Evolutionary conservation across 2,329 filamentous ascomycete genomes (phyloP), one percentile per base, ranked within the genome.

Genomic region (Apiospora marii): DNA sequence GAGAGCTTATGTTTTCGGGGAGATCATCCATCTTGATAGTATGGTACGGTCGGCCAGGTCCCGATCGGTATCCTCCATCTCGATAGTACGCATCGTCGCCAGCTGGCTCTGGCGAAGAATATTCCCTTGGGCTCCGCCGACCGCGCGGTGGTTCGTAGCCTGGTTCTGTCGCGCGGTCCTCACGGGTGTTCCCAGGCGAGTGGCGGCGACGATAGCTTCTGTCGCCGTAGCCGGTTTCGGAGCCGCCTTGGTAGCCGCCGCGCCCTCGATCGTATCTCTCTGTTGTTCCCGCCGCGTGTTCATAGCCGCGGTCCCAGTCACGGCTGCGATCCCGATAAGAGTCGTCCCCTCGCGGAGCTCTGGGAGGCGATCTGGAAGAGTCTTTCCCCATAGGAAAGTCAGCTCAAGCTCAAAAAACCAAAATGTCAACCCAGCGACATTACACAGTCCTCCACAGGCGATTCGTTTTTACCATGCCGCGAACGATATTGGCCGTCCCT

Each of bases 381-480:
- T 80, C 79, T 81, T 81, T 77, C 76, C 79, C 78, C 78, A 73
- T 69, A 76, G 76, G 77, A 76, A 79, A 79, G 80, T 81, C 74
- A 81, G 80, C 80, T 74, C 75, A 78, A 75, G 76, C 78, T 80
- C 79, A 51, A 41, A 70, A 58, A 44, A 61, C 19, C 16, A 61
- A 34, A 34, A 76, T 72, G 71, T 71, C 73, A 71, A 53, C 76
- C 74, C 64, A 61, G 53, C 58, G 58, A 64, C 58, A 41, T 73
- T 70, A 78, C 73, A 76, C 43, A 75, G 72, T 72, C 74, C 76
- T 78, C 78, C 68, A 68, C 78, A 80, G 79, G 80, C 78, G 78
- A 73, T 79, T 77, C 78, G 76, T 77, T 79, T 80, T 81, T 81
- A 81, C 80, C 80, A 78, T 81, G 80, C 78, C 79, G 79, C 76